Base-by-base conservation (phyloP, 768 basidiomycete genomes). In the Glaciozyma martinii region DNA sequence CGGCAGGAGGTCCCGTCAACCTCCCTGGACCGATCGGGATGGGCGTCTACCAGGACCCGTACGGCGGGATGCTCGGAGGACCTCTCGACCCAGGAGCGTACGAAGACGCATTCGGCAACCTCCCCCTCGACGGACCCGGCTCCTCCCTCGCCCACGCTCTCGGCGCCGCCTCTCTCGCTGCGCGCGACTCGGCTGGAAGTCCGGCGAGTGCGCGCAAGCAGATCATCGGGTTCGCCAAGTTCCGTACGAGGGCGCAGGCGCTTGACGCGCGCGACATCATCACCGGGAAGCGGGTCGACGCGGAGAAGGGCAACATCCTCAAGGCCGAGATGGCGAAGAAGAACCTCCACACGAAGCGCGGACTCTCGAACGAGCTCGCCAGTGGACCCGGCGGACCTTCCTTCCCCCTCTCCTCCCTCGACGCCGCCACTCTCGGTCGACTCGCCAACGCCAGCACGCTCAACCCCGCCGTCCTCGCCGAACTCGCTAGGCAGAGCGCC, bases 251-350 rank as follows among this genome's bases (percentile, higher is more conserved):
- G 30, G 83, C 85, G 54, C 90, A 93, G 72, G 95, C 95, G 0
- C 76, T 95, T 3, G 84, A 84, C 18, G 95, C 95, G 13, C 81
- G 89, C 46, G 94, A 98, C 73, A 81, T 84, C 9, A 79, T 99
- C 8, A 91, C 93, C 75, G 92, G 94, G 8, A 81, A 87, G 60
- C 82, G 90, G 62, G 89, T 98, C 43, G 95, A 98, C 73, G 84
- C 88, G 40, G 89, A 97, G 77, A 91, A 90, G 73, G 91, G 91
- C 19, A 85, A 89, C 1, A 86, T 92, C 3, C 77, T 99, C 46
- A 98, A 97, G 77, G 95, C 94, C 27, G 95, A 98, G 78, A 97
- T 99, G 93, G 95, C 95, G 25, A 98, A 98, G 84, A 99, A 99
- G 83, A 98, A 99, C 74, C 77, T 99, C 46, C 94, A 99, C 74